Evolutionary conservation across 2,329 filamentous ascomycete species (phyloP), one percentile per base, ranked within the genome.

Genomic region (Shiraia sp.): DNA sequence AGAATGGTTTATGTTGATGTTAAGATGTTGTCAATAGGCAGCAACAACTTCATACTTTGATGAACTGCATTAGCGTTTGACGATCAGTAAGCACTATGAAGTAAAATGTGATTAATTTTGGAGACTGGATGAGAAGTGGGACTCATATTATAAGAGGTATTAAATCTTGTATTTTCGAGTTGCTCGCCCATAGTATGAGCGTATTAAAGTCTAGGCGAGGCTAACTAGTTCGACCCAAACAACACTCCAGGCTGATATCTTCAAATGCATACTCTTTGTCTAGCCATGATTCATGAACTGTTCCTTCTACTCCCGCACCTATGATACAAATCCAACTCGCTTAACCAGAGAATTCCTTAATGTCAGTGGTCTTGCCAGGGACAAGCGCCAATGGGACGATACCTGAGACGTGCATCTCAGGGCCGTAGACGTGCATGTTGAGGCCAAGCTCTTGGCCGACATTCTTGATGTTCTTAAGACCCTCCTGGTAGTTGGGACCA

Each of bases 401-500:
- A 72, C 93, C 93, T 37, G 87, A 92, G 64, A 99, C 92, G 75
- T 88, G 85, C 85, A 88, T 88, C 73, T 89, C 86, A 10, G 86
- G 86, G 35, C 86, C 86, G 68, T 82, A 89, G 34, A 88, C 86
- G 77, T 97, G 90, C 89, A 97, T 96, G 77, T 96, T 84, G 55
- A 99, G 82, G 60, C 89, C 88, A 46, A 99, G 83, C 79, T 99
- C 93, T 72, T 92, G 84, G 48, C 90, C 93, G 47, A 95, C 92
- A 35, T 85, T 82, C 83, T 97, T 97, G 83, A 99, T 96, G 84
- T 97, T 99, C 86, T 96, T 96, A 57, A 99, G 86, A 77, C 93
- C 93, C 78, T 99, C 93, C 77, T 99, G 93, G 84, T 95, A 99
- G 82, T 99, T 99, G 74, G 93, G 93, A 48, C 93, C 90, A 38